Conservation (phyloP, 2,329 filamentous ascomycete genomes). For the Diaporthe sp. region DNA sequence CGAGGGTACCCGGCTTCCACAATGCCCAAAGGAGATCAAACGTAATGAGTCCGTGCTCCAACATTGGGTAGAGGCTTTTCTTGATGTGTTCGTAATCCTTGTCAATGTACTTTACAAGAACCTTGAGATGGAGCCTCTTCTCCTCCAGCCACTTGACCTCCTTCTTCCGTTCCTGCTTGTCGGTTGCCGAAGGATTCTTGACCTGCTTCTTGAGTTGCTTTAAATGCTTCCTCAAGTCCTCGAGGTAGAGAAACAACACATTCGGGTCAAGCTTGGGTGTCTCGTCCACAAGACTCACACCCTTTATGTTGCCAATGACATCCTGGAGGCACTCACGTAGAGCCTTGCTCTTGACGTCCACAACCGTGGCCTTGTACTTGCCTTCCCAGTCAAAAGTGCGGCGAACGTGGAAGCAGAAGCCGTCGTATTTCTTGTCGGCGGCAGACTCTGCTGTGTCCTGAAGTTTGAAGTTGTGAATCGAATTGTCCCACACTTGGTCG, state of each 20-base stretch:
- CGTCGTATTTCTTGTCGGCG: constrained; percentile 73
- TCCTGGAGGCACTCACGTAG: constrained; percentile 78
- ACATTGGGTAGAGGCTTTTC: constrained; percentile 82
- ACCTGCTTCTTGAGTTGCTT: constrained; percentile 71
- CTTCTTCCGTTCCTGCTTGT: constrained; percentile 72
- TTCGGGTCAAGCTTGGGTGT: constrained; percentile 80
- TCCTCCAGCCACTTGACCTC: constrained; percentile 67
- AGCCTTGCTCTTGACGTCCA: constrained; percentile 88
- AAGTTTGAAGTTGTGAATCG: constrained; percentile 64
- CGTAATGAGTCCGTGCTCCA: constrained; percentile 86
- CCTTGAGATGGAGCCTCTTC: constrained; percentile 75
- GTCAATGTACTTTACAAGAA: constrained; percentile 57
- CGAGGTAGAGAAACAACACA: constrained; percentile 79
- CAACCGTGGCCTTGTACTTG: constrained; percentile 77
- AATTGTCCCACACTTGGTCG: constrained; percentile 66
- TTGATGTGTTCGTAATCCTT: constrained; percentile 84
- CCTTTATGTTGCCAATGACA: constrained; percentile 82
- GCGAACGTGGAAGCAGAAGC: constrained; percentile 86
- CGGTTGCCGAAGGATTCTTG: constrained; percentile 59
- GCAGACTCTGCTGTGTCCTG: constrained; percentile 64
- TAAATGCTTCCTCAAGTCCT: constrained; percentile 76
- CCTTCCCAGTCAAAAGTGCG: constrained; percentile 88
- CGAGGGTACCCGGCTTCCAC: constrained; percentile 88
- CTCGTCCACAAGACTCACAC: constrained; percentile 84
- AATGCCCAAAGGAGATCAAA: constrained; percentile 91